Evolutionary conservation across 345 rosid genomes (phyloP), one percentile per base, ranked within the genome.

Genomic region (Linum tenue): DNA sequence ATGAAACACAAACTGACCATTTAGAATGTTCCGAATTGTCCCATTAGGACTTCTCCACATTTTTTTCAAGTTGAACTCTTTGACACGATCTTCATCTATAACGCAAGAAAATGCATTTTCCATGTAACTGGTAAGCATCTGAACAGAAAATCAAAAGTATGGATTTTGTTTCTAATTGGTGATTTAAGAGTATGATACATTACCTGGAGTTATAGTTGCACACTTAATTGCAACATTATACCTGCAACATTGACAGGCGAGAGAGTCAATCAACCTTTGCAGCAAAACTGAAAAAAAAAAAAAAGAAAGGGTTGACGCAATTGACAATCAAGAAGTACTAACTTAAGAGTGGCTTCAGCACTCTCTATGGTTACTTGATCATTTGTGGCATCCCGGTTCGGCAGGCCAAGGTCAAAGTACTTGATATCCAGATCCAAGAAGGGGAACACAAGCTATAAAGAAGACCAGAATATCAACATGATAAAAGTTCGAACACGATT

Each of bases 151-250:
- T 11, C 11, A 7, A 59, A 36, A 36, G 5, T n/a, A 40, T 31
- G 44, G 16, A 22, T 22, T 22, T 22, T 22, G 31, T 22, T 22
- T 22, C 31, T 22, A 22, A 22, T 22, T 22, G 31, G 2, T 5
- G 53, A 64, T 42, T 37, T 1, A 16, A 37, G 50, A 40, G 56
- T 39, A 37, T 2, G 35, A 48, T 58, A 67, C 37, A 63, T 31
- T 71, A 84, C 86, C 89, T 7, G 84, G 89, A 73, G 86, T 82
- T 17, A 84, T 78, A 22, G 89, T 84, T 2, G 89, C 88, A 71
- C 88, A 84, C 72, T 84, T 84, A 62, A 84, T 80, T 37, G 88
- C 88, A 56, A 84, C 84, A 53, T 82, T 82, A 72, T 82, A 80
- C 78, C 86, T 82, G 68, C 36, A 68, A 39, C 36, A 68, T 39